Percentiles rank a stretch among this genome's conserved stretches.
These are phyloP conservation scores for Trypanosoma cruzi DNA, from an alignment of 208 protist species.

Conservation along the genomic window DNA sequence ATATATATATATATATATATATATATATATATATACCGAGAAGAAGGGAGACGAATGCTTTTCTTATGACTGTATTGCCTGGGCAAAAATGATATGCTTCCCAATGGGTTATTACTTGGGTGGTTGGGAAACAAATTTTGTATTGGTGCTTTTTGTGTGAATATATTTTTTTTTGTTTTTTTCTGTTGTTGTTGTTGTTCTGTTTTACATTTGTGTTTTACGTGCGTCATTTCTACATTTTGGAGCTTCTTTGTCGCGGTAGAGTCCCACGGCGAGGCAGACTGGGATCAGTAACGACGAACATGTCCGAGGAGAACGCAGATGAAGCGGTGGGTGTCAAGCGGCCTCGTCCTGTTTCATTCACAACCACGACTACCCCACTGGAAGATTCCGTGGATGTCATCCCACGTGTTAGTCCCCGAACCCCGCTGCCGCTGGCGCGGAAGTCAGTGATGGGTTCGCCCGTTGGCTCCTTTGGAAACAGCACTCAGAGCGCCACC, in stretches of 20 bases:
- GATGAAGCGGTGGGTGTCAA: constrained; percentile 27
- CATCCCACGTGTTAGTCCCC: not conserved
- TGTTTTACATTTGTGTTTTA: not conserved
- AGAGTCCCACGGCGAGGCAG: not conserved
- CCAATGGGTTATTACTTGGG: not conserved
- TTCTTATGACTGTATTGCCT: no score
- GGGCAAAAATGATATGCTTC: not conserved
- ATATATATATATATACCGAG: not conserved
- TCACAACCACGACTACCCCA: constrained; percentile 17
- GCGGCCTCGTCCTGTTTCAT: constrained; percentile 34
- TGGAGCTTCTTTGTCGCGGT: not conserved
- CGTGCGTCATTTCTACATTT: not conserved
- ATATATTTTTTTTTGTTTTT: not conserved
- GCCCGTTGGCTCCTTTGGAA: constrained; percentile 26
- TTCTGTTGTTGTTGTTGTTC: not conserved
- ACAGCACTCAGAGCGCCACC: constrained; percentile 38
- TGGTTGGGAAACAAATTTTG: not conserved
- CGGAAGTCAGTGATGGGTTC: constrained; percentile 28
- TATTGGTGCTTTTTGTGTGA: not conserved
- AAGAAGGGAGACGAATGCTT: not conserved
- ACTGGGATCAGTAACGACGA: not conserved
- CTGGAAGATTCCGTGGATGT: not conserved
- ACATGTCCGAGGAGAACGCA: constrained; percentile 12
- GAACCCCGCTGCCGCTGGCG: constrained; percentile 14
- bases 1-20: not conserved